A percentile compares a stretch with the other conserved stretches of the same genome.
Conservation (phyloP, 2,329 filamentous ascomycete genomes). For the Dactylonectria estremocensis region DNA sequence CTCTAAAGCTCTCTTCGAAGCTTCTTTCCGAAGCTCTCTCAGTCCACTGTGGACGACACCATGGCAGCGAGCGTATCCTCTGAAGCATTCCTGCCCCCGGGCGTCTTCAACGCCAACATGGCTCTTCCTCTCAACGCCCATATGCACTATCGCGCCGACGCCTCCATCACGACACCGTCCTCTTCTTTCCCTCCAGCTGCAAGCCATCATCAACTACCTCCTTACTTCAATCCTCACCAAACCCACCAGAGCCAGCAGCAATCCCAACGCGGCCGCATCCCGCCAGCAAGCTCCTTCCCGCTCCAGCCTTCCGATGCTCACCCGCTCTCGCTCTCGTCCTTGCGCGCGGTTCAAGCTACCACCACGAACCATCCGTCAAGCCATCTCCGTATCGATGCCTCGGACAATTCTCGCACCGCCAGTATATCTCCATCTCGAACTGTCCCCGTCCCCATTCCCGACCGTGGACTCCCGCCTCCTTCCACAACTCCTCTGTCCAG, state of each 20-base stretch:
- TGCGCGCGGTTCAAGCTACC: constrained; percentile 43
- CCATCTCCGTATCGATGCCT: constrained; percentile 39
- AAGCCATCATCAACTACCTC: constrained; percentile 43
- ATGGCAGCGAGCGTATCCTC: constrained; percentile 46
- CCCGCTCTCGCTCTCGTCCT: constrained; percentile 46
- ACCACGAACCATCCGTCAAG: constrained; percentile 31
- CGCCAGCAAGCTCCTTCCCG: constrained; percentile 44
- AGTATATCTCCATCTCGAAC: constrained; percentile 39
- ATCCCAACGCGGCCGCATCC: constrained; percentile 40
- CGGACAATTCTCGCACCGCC: constrained; percentile 33
- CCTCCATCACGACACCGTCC: constrained; percentile 36
- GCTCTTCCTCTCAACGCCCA: constrained; percentile 38
- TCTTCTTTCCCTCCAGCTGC: constrained; percentile 39
- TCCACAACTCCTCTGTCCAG: constrained; percentile 44
- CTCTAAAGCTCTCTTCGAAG: too few relatives aligned
- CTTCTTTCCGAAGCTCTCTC: neutral
- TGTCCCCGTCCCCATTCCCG: constrained; percentile 31
- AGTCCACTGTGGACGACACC: constrained; percentile 36
- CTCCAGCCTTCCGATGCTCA: constrained; percentile 31
- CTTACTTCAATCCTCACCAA: constrained; percentile 39
- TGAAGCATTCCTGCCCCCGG: constrained; percentile 49
- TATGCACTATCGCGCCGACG: constrained; percentile 34
- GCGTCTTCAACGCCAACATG: constrained; percentile 44
- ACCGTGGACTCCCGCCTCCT: constrained; percentile 37
- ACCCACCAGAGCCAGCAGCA: constrained; percentile 30